Conservation (phyloP, 2,329 filamentous ascomycete species). For the Pseudogymnoascus sp. region DNA sequence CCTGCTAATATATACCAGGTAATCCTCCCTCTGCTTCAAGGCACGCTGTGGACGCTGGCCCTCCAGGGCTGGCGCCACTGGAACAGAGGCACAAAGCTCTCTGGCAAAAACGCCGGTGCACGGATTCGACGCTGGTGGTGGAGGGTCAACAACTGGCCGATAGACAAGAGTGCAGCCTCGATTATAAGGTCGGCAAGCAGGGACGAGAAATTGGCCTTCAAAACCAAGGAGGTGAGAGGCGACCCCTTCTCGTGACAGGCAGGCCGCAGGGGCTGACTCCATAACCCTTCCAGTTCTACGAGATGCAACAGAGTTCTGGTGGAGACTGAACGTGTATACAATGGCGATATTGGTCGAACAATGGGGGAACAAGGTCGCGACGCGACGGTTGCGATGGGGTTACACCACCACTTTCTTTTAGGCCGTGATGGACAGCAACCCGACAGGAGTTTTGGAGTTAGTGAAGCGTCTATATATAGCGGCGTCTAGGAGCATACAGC, state of each 20-base stretch:
- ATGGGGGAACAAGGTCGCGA: neutral
- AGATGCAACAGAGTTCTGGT: conserved; percentile 7
- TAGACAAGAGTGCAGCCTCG: neutral
- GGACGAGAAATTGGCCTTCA: conserved; percentile 5
- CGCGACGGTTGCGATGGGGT: neutral
- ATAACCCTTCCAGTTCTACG: conserved; percentile 3
- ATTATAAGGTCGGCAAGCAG: neutral
- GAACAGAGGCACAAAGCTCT: conserved; percentile 72
- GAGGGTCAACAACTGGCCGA: conserved; percentile 77
- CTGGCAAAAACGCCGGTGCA: conserved; percentile 69
- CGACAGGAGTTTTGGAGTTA: neutral
- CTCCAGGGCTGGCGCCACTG: conserved; percentile 84
- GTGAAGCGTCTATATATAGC: neutral
- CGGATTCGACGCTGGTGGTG: conserved; percentile 89
- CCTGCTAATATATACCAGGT: conserved; percentile 44
- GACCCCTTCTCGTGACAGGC: neutral
- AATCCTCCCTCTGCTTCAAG: conserved; percentile 79
- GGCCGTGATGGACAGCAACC: neutral
- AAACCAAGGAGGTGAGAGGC: conserved; percentile 10
- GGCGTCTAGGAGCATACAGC: neutral
- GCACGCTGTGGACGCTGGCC: conserved; percentile 78
- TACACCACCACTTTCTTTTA: neutral
- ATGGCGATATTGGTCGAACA: neutral
- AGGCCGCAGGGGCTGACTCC: neutral
- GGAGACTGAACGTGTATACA: neutral